Evolutionary conservation across 2,329 filamentous ascomycete species (phyloP).

Genomic region (Cadophora gregata): DNA sequence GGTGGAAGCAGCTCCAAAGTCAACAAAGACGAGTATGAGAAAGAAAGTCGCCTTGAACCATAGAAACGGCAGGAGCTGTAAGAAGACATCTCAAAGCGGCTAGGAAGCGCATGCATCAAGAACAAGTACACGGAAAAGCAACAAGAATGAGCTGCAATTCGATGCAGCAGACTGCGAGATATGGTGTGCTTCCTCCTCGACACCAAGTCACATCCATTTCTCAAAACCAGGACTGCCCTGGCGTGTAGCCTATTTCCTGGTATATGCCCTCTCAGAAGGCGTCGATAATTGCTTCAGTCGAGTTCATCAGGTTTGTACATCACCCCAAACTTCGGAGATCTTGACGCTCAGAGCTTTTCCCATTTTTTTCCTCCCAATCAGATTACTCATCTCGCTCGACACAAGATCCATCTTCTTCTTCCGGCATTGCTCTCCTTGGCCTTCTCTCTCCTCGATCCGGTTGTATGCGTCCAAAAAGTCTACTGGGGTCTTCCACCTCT

Average conservation of each 20-base stretch:
- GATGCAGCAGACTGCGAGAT: background rate
- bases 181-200: too few relatives aligned
- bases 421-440: slow-evolving; percentile 48
- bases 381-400: slow-evolving; percentile 57
- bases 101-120: too few relatives aligned
- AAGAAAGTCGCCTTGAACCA: background rate
- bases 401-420: slow-evolving; percentile 68
- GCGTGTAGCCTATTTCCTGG: background rate
- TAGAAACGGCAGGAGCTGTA: background rate
- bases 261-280: too few relatives aligned
- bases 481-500: slow-evolving; percentile 75
- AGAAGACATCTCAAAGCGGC: background rate
- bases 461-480: slow-evolving; percentile 75
- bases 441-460: slow-evolving; percentile 51
- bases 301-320: slow-evolving; percentile 36
- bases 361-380: slow-evolving; percentile 74
- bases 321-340: slow-evolving; percentile 76
- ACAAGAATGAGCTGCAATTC: background rate
- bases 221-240: background rate
- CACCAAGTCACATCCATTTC: background rate
- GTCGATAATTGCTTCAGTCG: too few relatives aligned
- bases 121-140: background rate
- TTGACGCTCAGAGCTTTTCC: slow-evolving; percentile 68
- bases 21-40: background rate
- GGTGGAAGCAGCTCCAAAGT: too few relatives aligned